These are phyloP conservation scores for Leishmania guyanensis DNA, from an alignment of 208 protist species.

Conservation along the genomic window DNA sequence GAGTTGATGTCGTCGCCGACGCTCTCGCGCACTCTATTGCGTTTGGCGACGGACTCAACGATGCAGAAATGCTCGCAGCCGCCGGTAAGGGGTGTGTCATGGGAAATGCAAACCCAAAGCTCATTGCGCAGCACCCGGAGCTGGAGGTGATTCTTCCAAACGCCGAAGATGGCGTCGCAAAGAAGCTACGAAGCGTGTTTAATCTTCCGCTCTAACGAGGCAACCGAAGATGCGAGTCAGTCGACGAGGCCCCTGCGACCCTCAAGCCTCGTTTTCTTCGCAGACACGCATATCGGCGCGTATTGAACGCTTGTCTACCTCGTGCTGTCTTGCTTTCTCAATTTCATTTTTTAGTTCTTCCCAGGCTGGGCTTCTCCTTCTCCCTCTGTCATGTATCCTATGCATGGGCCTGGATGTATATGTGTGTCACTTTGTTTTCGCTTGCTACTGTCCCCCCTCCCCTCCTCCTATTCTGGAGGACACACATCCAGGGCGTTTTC, in stretches of 20 bases:
- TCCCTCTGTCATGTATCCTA: neutral
- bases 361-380: too few relatives aligned
- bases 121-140: conserved; percentile 36
- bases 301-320: neutral
- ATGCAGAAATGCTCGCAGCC: conserved; percentile 47
- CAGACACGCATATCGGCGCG: neutral
- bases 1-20: conserved; percentile 16
- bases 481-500: neutral
- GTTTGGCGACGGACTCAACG: conserved; percentile 69
- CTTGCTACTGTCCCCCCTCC: neutral
- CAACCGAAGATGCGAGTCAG: neutral
- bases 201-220: conserved; percentile 8
- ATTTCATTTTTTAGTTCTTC: too few relatives aligned
- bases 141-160: conserved; percentile 51
- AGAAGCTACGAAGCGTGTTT: conserved; percentile 53
- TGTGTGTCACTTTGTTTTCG: neutral
- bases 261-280: neutral
- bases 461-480: neutral
- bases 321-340: neutral
- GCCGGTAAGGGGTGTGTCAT: conserved; percentile 59
- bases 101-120: conserved; percentile 45
- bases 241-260: neutral
- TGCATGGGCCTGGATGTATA: neutral
- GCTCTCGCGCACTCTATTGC: conserved; percentile 39
- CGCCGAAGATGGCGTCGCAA: conserved; percentile 49